Evolutionary conservation across 345 rosid species (phyloP).

Genomic region (Sisymbrium altissimum): DNA sequence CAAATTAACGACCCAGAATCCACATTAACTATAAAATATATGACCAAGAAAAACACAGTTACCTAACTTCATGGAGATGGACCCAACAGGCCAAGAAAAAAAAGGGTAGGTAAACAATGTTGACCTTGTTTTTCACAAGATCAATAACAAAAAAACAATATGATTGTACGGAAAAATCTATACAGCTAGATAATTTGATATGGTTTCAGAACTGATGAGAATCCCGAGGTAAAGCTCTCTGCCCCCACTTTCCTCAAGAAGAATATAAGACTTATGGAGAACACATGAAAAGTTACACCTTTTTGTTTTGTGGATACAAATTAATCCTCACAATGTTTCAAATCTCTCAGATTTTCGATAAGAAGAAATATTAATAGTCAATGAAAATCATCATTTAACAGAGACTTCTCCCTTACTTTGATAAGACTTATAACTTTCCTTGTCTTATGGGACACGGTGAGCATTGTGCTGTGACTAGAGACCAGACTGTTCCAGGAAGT

Average conservation of each 20-base stretch:
- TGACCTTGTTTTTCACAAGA: constrained; percentile 29
- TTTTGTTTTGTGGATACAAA: constrained; percentile 13
- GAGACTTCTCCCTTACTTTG: constrained; percentile 11
- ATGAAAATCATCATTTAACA: background rate
- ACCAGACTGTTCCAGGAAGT: constrained; percentile 9
- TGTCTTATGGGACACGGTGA: background rate
- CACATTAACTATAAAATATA: constrained; percentile 9
- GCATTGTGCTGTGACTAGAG: constrained; percentile 8
- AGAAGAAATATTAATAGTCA: constrained; percentile 5
- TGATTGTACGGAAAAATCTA: constrained; percentile 33
- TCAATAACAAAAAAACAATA: background rate
- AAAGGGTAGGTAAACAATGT: constrained; percentile 30
- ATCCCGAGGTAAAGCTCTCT: constrained; percentile 10
- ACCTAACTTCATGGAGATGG: constrained; percentile 24
- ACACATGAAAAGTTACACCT: constrained; percentile 21
- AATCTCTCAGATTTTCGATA: background rate
- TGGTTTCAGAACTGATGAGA: constrained; percentile 25
- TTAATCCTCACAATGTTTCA: background rate
- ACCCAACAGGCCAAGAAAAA: constrained; percentile 19
- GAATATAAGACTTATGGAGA: constrained; percentile 24
- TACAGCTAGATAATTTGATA: constrained; percentile 41
- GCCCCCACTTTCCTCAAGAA: constrained; percentile 15
- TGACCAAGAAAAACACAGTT: constrained; percentile 20
- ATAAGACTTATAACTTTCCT: background rate
- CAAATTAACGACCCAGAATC: constrained; percentile 4